phyloP scores from a whole-genome alignment of 495 filamentous ascomycete genomes.

The Tetracladium setigerum region DNA sequence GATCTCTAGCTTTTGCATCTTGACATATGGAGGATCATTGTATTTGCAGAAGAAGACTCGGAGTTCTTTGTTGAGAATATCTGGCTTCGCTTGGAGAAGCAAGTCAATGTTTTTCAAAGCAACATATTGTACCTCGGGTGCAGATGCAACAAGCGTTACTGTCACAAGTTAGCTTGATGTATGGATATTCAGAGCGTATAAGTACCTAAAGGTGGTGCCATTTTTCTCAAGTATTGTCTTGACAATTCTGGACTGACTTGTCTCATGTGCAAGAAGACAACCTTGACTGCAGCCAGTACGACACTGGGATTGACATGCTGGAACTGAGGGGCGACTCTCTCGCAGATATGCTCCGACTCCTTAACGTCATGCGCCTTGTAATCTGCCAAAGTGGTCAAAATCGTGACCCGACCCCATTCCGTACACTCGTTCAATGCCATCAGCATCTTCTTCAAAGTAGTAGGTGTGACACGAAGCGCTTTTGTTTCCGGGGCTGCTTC shows the following conservation, averaged over 20 bases:
- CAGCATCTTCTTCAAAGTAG: slow-evolving; percentile 84
- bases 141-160: slow-evolving; percentile 95
- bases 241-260: slow-evolving; percentile 68
- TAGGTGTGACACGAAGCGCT: slow-evolving; percentile 71
- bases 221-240: slow-evolving; percentile 87
- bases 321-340: slow-evolving; percentile 92
- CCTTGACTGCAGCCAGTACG: slow-evolving; percentile 93
- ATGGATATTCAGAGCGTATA: background rate
- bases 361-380: slow-evolving; percentile 82
- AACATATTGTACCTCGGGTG: slow-evolving; percentile 96
- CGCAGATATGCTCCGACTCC: slow-evolving; percentile 97
- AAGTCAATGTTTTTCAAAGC: slow-evolving; percentile 94
- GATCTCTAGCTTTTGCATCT: slow-evolving; percentile 95
- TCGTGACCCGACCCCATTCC: slow-evolving; percentile 97
- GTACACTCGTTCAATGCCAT: slow-evolving; percentile 98
- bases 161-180: slow-evolving; percentile 18
- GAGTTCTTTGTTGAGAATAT: slow-evolving; percentile 94
- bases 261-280: slow-evolving; percentile 95
- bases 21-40: slow-evolving; percentile 96
- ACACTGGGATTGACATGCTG: slow-evolving; percentile 98
- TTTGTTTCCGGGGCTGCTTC: slow-evolving; percentile 86
- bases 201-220: slow-evolving; percentile 90
- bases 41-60: slow-evolving; percentile 99
- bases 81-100: slow-evolving; percentile 87
- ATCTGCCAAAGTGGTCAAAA: slow-evolving; percentile 81